Base-by-base conservation (phyloP, 345 rosid species). In the Syzygium oleosum region DNA sequence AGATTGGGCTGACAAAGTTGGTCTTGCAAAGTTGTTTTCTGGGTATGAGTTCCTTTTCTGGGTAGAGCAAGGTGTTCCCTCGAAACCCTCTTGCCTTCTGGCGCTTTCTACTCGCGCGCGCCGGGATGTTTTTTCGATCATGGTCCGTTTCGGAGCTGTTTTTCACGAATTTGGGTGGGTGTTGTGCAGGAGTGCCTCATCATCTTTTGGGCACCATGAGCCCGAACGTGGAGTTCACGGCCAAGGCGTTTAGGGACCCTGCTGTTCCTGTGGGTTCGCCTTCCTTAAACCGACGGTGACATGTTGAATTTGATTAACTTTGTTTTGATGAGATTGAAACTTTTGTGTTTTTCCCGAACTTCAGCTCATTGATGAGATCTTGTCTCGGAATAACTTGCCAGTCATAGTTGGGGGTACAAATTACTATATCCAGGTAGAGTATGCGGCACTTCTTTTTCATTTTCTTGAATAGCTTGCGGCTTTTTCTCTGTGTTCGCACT, bases 391-490 rank as follows among this genome's bases (percentile, higher is more conserved):
- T 89, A 89, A 85, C 90, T 59, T 98, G 87, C 99, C 99, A 0
- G 94, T 98, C 63, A 93, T 98, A 85, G 99, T 96, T 88, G 99
- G 99, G 85, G 99, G 99, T 13, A 96, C 99, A 53, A 92, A 96
- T 91, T 98, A 95, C 89, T 98, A 98, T 87, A 96, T 96, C 90
- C 99, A 98, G 97, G 99, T 96, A 86, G 84, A 38, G 77, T 52
- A 73, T 87, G 5, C 79, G 53, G 85, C 41, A 38, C 41, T 38
- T 38, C 41, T 38, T 38, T 38, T 38, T 38, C 41, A 38, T 38
- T 38, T 38, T 3, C 41, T 38, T 38, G 41, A 38, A 38, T 38
- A 38, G 41, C 41, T 3, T 38, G 41, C 41, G 4, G 41, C 41
- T 3, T 38, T 38, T 38, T 38, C 41, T 38, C 41, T 38, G 4